phyloP scores from a whole-genome alignment of 495 filamentous ascomycete species.

The Aspergillus avenaceus region DNA sequence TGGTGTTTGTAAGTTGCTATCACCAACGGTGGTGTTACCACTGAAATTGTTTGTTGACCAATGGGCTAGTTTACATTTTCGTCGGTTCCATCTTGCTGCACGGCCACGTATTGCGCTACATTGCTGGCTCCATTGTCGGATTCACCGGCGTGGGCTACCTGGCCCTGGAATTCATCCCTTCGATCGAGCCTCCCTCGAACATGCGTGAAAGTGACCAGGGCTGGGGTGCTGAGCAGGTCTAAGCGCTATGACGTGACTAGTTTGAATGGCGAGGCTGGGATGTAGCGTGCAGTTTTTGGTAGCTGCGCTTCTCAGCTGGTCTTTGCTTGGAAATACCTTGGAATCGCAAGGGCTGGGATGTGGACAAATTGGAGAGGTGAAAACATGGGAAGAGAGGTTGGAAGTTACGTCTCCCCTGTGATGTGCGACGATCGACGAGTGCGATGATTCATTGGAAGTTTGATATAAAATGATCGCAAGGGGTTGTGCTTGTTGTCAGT shows the following conservation, averaged over 20 bases:
- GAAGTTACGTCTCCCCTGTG: constrained; percentile 7
- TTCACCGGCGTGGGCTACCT: constrained; percentile 74
- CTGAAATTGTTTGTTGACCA: constrained; percentile 15
- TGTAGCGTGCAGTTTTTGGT: not conserved
- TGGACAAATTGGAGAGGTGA: not conserved
- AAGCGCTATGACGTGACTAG: constrained; percentile 15
- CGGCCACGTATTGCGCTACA: constrained; percentile 48
- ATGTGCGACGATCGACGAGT: constrained; percentile 19
- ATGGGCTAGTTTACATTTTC: constrained; percentile 84
- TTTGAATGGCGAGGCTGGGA: not conserved
- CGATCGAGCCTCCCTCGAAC: constrained; percentile 94
- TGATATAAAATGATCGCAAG: not conserved
- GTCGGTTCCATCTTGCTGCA: constrained; percentile 79
- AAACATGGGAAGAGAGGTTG: constrained; percentile 2
- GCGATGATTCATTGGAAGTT: constrained; percentile 13
- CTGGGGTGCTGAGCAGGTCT: constrained; percentile 92
- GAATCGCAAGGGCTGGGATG: not conserved
- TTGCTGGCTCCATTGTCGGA: constrained; percentile 69
- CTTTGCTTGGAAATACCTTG: not conserved
- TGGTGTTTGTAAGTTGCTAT: constrained; percentile 73
- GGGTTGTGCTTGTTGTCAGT: not conserved
- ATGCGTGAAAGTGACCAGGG: constrained; percentile 90
- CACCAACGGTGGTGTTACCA: not conserved
- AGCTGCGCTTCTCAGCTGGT: not conserved
- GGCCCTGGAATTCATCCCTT: constrained; percentile 88